Base-by-base conservation (phyloP, 2,329 filamentous ascomycete genomes). In the Fusarium proliferatum region DNA sequence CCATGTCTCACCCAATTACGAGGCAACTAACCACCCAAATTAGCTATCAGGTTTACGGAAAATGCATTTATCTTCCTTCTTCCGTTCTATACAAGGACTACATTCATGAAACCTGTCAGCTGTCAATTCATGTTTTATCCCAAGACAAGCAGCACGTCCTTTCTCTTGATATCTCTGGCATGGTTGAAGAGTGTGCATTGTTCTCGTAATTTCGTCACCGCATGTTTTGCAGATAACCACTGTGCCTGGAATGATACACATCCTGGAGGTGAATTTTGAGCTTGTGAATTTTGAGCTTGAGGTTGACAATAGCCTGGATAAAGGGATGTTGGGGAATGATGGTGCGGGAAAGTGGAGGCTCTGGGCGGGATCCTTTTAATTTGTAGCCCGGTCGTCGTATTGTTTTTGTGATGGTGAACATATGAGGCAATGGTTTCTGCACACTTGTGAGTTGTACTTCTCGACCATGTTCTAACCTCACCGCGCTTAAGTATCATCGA, bases 381-480 rank as follows among this genome's bases (percentile, higher is more conserved):
- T 42, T 42, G 23, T 52, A 52, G 11, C 8, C 12, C 3, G 33
- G 3, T 4, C 6, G 4, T 19, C n/a, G n/a, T n/a, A n/a, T n/a
- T n/a, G n/a, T n/a, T n/a, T 9, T 8, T 4, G 5, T 16, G 19
- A 10, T 9, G 3, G 30, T 34, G 30, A 51, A 51, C 4, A 15
- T 15, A 19, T 51, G 30, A 13, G 11, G n/a, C n/a, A n/a, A n/a
- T n/a, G n/a, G n/a, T 19, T 8, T 19, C 16, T 23, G 8, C 11
- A 10, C 2, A 7, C 15, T 2, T 19, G 7, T 52, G 3, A 17
- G 9, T 0, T 34, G 9, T 4, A 34, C 11, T 23, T 34, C 7
- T 51, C 0, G 6, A 13, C 0, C 3, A 10, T 34, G 0, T 6
- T 51, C 3, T 3, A 23, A 19, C n/a, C n/a, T n/a, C n/a, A n/a